Base-by-base conservation (phyloP, 768 basidiomycete species). In the Pleurotus djamor region DNA sequence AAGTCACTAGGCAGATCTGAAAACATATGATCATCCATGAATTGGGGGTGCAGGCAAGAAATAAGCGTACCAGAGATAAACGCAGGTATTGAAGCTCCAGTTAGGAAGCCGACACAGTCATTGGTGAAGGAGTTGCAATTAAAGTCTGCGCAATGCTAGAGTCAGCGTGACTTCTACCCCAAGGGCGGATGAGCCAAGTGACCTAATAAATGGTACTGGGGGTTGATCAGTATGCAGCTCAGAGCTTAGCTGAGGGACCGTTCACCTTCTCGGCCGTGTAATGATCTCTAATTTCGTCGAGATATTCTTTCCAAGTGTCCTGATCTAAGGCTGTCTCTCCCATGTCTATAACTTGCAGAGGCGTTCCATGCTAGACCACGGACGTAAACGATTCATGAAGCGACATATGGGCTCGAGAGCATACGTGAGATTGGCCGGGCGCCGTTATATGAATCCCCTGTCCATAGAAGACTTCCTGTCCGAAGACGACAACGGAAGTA, bases 111-210 rank as follows among this genome's bases (percentile, higher is more conserved):
- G 36, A 94, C 74, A 59, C 86, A 86, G 63, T 96, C 94, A 60
- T 89, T 92, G 2, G 94, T 95, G 64, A 98, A 98, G 1, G 92
- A 90, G 71, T 98, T 98, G 72, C 95, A 97, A 66, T 97, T 97
- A 64, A 96, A 96, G 45, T 96, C 93, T 89, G 62, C 34, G 34
- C 32, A 33, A 35, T 14, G 16, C 12, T 4, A 10, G 14, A 34
- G 48, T 60, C 12, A 12, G n/a, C 9, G 51, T 17, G 21, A 49
- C 51, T 17, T 38, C 21, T 9, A 8, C 14, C 12, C 14, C 28
- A 32, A 44, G 9, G 49, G 28, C 10, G 43, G n/a, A 28, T 45
- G 33, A 14, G 61, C 45, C 45, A 60, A 47, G 71, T 59, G 68
- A 90, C 91, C 89, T 80, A 94, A 71, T n/a, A 94, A 77, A 70